Conservation (phyloP, 768 basidiomycete genomes). For the Boletus sensibilis region DNA sequence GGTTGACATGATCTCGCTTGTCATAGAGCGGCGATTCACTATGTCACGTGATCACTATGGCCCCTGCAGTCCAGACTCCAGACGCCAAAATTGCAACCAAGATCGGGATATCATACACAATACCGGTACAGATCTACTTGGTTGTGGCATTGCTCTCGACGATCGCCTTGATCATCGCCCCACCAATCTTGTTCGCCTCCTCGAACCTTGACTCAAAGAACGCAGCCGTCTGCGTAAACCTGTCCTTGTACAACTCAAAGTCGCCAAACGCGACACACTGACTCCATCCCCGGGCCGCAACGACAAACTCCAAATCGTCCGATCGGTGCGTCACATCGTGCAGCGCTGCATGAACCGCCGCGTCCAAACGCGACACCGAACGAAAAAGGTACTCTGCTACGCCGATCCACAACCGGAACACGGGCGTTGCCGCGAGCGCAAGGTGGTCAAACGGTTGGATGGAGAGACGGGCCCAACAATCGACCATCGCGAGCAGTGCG, state of each 20-base stretch:
- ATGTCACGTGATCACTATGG: not conserved
- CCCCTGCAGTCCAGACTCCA: no score
- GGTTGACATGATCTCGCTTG: not conserved
- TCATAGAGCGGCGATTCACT: not conserved
- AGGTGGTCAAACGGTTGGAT: conserved; percentile 92
- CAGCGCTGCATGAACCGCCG: conserved; percentile 73
- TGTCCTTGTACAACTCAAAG: conserved; percentile 80
- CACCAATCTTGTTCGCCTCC: conserved; percentile 77
- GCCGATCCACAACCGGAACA: conserved; percentile 96
- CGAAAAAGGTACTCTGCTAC: conserved; percentile 95
- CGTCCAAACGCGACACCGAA: conserved; percentile 56
- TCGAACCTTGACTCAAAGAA: conserved; percentile 90
- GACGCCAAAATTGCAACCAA: no score
- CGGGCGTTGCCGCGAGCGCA: conserved; percentile 89
- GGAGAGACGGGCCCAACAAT: conserved; percentile 87
- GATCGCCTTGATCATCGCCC: conserved; percentile 88
- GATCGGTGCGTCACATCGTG: conserved; percentile 76
- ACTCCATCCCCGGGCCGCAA: conserved; percentile 94
- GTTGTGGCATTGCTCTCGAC: conserved; percentile 46
- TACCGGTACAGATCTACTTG: not conserved
- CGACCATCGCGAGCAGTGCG: conserved; percentile 95
- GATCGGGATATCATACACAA: not conserved
- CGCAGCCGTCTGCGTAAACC: conserved; percentile 74
- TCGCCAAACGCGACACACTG: conserved; percentile 91
- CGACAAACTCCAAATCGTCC: conserved; percentile 92